Evolutionary conservation across 1,284 basidiomycete genomes (phyloP).

Genomic region (Marasmius oreades): DNA sequence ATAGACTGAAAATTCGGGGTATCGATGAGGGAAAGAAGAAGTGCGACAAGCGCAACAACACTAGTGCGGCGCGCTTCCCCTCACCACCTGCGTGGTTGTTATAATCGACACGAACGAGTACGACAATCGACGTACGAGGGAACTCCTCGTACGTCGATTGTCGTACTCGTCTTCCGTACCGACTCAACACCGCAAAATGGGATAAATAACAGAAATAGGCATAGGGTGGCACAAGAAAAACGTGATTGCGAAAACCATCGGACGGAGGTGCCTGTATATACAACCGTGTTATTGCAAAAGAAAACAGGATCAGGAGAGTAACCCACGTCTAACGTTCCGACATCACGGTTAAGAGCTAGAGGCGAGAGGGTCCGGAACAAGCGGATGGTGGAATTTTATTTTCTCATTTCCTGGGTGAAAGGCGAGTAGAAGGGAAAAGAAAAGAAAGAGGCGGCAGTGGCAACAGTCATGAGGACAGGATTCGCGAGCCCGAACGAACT

Average conservation of each 20-base stretch:
- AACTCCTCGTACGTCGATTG: neutral
- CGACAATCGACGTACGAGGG: neutral
- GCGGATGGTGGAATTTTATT: too few species aligned
- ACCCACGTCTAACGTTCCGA: too few species aligned
- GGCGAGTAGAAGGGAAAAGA: too few species aligned
- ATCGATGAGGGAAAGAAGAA: neutral
- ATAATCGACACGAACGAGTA: neutral
- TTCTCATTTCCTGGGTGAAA: too few species aligned
- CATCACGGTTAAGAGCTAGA: too few species aligned
- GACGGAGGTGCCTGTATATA: neutral
- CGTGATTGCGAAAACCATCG: neutral
- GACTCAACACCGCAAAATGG: neutral
- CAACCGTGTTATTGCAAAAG: too few species aligned
- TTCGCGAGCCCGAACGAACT: too few species aligned
- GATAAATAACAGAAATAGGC: neutral
- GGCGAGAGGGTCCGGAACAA: too few species aligned
- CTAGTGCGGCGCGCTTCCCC: neutral
- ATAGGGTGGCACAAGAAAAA: neutral
- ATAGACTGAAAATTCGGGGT: neutral
- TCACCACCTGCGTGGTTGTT: neutral
- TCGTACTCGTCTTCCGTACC: neutral
- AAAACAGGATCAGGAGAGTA: too few species aligned
- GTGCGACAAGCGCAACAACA: neutral
- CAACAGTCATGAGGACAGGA: too few species aligned
- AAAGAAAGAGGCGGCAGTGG: too few species aligned